These are phyloP conservation scores for Phaeosphaeriaceae sp. DNA, from an alignment of 2,329 filamentous ascomycete genomes.

Conservation along the genomic window DNA sequence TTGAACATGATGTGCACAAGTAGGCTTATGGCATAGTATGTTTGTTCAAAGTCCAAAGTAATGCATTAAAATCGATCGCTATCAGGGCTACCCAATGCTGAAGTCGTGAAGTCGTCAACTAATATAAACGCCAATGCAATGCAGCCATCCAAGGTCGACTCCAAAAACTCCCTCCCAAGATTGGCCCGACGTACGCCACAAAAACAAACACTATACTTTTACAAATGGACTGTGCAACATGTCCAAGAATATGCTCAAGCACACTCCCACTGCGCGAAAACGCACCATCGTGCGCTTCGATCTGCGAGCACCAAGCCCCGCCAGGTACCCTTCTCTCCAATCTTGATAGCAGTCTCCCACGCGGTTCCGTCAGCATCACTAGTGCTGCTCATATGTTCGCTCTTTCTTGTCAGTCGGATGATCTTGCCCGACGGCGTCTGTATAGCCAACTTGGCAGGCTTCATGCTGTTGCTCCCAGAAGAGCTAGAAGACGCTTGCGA, in stretches of 20 bases:
- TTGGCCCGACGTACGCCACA: neutral
- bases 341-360: constrained; percentile 93
- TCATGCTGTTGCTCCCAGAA: constrained; percentile 65
- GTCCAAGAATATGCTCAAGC: constrained; percentile 3
- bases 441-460: constrained; percentile 94
- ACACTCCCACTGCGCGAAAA: constrained; percentile 82
- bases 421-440: constrained; percentile 96
- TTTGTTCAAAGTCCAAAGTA: too few species aligned
- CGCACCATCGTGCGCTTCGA: constrained; percentile 84
- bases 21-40: too few species aligned
- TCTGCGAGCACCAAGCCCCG: constrained; percentile 82
- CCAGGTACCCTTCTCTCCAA: constrained; percentile 82
- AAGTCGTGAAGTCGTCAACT: constrained; percentile 1
- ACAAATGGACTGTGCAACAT: constrained; percentile 1
- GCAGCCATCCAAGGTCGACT: neutral
- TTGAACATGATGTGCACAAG: too few species aligned
- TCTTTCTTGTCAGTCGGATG: constrained; percentile 82
- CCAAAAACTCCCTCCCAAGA: neutral
- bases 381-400: constrained; percentile 64
- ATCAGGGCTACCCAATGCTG: constrained; percentile 4
- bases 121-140: constrained; percentile 14
- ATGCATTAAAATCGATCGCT: neutral
- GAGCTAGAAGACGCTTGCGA: constrained; percentile 65
- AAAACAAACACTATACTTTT: constrained; percentile 3
- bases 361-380: constrained; percentile 74